Percentiles rank a stretch among this genome's conserved stretches.
Conservation (phyloP, 345 rosid species). For the Populus simonii region DNA sequence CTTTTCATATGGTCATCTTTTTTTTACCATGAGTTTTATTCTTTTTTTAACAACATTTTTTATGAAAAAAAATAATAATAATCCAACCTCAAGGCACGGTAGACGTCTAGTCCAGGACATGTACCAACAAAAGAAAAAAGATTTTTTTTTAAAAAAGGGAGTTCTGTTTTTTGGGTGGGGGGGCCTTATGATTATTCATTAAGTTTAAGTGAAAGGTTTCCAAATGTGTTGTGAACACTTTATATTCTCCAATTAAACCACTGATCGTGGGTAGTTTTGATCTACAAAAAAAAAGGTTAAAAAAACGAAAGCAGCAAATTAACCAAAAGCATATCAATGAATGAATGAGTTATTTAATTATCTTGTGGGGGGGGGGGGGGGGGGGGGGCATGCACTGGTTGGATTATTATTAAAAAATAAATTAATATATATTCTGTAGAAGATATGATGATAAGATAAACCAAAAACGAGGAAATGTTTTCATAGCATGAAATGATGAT, state of each 20-base stretch:
- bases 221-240: neutral
- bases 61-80: too few relatives aligned
- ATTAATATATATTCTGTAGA: neutral
- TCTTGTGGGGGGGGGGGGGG: neutral
- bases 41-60: too few relatives aligned
- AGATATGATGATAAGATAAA: constrained; percentile 11
- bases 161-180: neutral
- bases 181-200: neutral
- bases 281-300: neutral
- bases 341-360: neutral
- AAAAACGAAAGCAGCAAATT: neutral
- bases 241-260: neutral
- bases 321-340: neutral
- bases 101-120: neutral
- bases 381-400: constrained; percentile 1
- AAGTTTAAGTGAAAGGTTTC: neutral
- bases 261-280: neutral
- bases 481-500: neutral
- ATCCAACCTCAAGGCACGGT: too few relatives aligned
- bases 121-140: neutral
- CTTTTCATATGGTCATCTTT: too few relatives aligned
- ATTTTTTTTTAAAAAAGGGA: neutral
- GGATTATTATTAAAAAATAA: neutral
- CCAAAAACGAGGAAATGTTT: neutral
- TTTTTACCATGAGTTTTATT: too few relatives aligned